Conservation (phyloP, 2,329 filamentous ascomycete species). For the Aspergillus terreus region DNA sequence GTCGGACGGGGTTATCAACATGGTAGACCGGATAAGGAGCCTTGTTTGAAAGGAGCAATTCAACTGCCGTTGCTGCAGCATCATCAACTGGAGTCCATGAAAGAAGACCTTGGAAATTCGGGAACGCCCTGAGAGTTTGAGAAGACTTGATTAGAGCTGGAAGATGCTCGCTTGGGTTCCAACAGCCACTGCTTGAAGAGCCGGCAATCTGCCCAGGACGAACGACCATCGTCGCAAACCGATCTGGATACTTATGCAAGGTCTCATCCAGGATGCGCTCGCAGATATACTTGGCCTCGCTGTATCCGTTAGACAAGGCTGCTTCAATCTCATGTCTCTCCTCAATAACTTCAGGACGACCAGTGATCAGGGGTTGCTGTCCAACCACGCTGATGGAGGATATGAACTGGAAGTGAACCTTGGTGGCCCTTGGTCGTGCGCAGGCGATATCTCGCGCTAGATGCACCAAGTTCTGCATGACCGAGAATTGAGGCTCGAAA, state of each 20-base stretch:
- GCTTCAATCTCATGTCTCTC: conserved; percentile 35
- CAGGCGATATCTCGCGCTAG: conserved; percentile 37
- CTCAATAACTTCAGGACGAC: conserved; percentile 41
- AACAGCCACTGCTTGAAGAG: conserved; percentile 47
- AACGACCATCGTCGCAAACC: conserved; percentile 44
- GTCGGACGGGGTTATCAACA: conserved; percentile 44
- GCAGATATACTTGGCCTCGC: conserved; percentile 52
- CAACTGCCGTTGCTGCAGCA: conserved; percentile 31
- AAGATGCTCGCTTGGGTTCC: conserved; percentile 54
- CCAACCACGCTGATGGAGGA: conserved; percentile 43
- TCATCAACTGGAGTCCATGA: conserved; percentile 49
- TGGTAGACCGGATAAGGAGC: conserved; percentile 39
- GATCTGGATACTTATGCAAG: conserved; percentile 39
- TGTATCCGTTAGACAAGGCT: conserved; percentile 48
- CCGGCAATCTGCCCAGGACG: conserved; percentile 55
- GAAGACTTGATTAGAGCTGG: conserved; percentile 50
- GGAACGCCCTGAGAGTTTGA: conserved; percentile 43
- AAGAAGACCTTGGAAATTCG: conserved; percentile 39
- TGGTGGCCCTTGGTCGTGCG: conserved; percentile 4
- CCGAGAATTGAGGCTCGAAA: conserved; percentile 32
- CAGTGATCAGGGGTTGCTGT: conserved; percentile 22
- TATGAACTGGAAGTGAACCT: conserved; percentile 37
- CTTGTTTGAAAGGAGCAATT: conserved; percentile 26
- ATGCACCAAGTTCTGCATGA: conserved; percentile 49
- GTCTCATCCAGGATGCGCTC: conserved; percentile 51